Conservation (phyloP, 768 basidiomycete genomes). For the Russula earlei region DNA sequence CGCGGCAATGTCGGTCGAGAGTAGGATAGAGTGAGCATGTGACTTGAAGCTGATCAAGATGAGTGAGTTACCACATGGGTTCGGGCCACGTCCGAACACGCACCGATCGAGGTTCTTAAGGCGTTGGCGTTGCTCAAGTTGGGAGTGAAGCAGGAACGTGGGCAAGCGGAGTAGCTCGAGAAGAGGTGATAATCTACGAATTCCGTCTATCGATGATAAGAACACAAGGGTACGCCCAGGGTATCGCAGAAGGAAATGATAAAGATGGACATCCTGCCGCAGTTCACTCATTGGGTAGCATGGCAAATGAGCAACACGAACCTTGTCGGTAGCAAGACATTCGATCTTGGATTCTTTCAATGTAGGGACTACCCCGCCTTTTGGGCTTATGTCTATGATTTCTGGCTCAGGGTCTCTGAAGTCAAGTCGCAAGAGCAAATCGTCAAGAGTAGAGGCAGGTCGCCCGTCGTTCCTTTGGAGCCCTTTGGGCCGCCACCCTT, state of each 20-base stretch:
- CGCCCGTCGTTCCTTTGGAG: conserved; percentile 38
- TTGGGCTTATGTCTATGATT: conserved; percentile 85
- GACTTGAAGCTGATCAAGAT: conserved; percentile 78
- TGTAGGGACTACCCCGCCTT: conserved; percentile 73
- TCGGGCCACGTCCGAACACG: conserved; percentile 13
- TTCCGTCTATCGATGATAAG: conserved; percentile 89
- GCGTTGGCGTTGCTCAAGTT: conserved; percentile 90
- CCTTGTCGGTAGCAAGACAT: conserved; percentile 81
- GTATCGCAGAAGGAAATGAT: conserved; percentile 94
- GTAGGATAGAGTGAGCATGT: conserved; percentile 63
- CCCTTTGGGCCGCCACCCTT: conserved; percentile 37
- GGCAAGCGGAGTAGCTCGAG: conserved; percentile 71
- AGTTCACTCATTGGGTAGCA: not conserved
- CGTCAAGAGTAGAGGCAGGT: conserved; percentile 78
- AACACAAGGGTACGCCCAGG: conserved; percentile 95
- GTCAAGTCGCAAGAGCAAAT: conserved; percentile 81
- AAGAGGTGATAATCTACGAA: conserved; percentile 80
- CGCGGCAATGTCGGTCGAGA: conserved; percentile 95
- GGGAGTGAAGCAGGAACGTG: conserved; percentile 82
- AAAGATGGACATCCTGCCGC: conserved; percentile 79
- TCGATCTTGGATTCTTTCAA: conserved; percentile 85
- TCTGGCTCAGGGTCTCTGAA: conserved; percentile 86
- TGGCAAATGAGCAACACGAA: conserved; percentile 25
- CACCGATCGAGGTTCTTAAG: conserved; percentile 91
- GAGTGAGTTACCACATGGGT: not conserved